Evolutionary conservation across 2,329 filamentous ascomycete species (phyloP), one percentile per base, ranked within the genome.

Genomic region (Aspergillus ochraceus): DNA sequence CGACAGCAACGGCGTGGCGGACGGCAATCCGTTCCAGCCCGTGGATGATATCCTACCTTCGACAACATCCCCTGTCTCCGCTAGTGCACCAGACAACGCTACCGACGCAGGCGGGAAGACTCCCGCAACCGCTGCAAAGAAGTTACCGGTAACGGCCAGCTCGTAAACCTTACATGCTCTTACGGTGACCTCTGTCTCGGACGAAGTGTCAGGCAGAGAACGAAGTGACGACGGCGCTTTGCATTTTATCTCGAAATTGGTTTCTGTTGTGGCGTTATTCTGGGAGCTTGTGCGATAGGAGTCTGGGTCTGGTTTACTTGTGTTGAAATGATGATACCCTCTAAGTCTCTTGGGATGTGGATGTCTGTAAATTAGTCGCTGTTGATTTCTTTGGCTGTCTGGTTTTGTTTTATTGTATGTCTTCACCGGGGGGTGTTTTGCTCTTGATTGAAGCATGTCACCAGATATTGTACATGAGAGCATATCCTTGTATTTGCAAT

Each of bases 21-120:
- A 73, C 29, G 71, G 69, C 4, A 71, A 69, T 53, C 58, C 77
- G 12, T 77, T 78, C 54, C 68, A 70, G 29, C 62, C 74, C 4
- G 63, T 71, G 6, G 70, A 76, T 20, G 60, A 68, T 20, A 55
- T 69, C 12, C 45, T 47, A 47, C 45, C 45, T 12, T 60, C 60
- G 39, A 59, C 70, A 47, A n/a, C 64, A 30, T 67, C 70, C 14
- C 67, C 74, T 4, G 57, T 68, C n/a, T 36, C 66, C 8, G 62
- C 63, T 11, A 61, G 61, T 55, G 62, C 66, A 12, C 57, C 64
- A 3, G 73, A 75, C 54, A 57, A 61, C 22, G 47, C 65, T 8
- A 50, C 57, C 20, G 56, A 61, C 9, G 71, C 73, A 52, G 60
- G 60, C 17, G 54, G 66, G 10, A 68, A 70, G 49, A 60, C 69